Base-by-base conservation (phyloP, 805 yeast genomes). In the Maudiozyma saulgeensis region DNA sequence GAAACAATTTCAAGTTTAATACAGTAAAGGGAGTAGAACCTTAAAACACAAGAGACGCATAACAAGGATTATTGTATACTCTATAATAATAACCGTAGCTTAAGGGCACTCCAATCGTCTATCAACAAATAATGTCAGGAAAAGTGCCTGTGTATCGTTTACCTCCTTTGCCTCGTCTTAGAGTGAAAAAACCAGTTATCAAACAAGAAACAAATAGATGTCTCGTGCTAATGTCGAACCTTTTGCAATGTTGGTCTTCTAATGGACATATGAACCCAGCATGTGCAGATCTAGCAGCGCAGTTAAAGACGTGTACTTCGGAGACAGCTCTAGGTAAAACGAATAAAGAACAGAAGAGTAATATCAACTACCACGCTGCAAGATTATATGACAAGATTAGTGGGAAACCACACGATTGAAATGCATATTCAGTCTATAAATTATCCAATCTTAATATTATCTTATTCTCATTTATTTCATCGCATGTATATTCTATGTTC, bases 161-260 rank as follows among this genome's bases (percentile, higher is more conserved):
- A 28, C 95, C 95, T 25, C 87, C 89, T 19, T 75, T 87, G 53
- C 90, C 88, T 40, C 75, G 82, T 61, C 73, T 87, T 47, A 78
- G 80, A 64, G 84, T 83, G 51, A 82, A 82, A 63, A 81, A 79
- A 57, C 81, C 88, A 15, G 71, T 78, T 4, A 70, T 76, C 31
- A 73, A 75, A 46, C 72, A 69, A 53, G 79, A 79, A 56, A 77
- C 86, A 44, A 81, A 83, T 57, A 81, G 87, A 50, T 89, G 96
- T 67, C 67, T 81, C 52, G 88, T 87, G 49, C 70, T 84, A 54
- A 86, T 90, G 90, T 82, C 93, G 1, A 82, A 87, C 44, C 74
- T 90, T 65, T 72, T 90, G 57, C 87, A 85, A 74, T 90, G 98
- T 71, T 90, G 98, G 98, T 95, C 96, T 2, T 86, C 96, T 23